Base-by-base conservation (phyloP, 768 basidiomycete genomes). In the Leccinellum albellum region DNA sequence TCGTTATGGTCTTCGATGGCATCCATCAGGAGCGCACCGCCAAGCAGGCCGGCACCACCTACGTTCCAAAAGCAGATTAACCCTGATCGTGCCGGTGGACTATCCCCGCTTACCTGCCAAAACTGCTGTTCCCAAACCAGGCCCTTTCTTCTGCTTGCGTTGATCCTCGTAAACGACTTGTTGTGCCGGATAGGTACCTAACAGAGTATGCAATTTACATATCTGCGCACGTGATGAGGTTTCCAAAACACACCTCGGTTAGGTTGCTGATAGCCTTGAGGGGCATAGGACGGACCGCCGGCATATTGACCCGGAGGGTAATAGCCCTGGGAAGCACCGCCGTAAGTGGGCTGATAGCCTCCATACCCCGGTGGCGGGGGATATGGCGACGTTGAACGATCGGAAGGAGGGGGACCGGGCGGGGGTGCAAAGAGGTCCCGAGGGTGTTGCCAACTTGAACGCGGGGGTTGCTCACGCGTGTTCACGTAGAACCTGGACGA, bases 361-460 rank as follows among this genome's bases (percentile, higher is more conserved):
- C 62, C 61, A 21, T 66, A 66, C 47, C 60, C 61, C 20, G 49
- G 63, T 23, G 40, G 44, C 10, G 58, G 50, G 10, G 68, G 73
- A 31, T 75, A 75, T 4, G 73, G 74, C 17, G 71, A 69, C 63
- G 69, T 44, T 42, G 32, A 62, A 46, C 70, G 71, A 62, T 73
- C 71, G 23, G 72, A 71, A 1, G 82, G 79, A 0, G 86, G 85
- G 9, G 81, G 74, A 20, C 78, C 77, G 0, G 61, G 44, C 0
- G 79, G 76, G 14, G 76, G 65, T 2, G 59, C 67, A 53, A 62
- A 80, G 7, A 76, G 78, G 4, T 84, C 86, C n/a, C 79, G 70
- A 0, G 89, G 89, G 62, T 90, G 89, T 0, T 73, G 76, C 89
- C 89, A 91, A 14, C 78, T 80, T 35, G 86, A 82, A 20, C 79